A percentile compares a stretch with the other conserved stretches of the same genome.
Conservation (phyloP, 805 yeast species). For the Candida argentea region DNA sequence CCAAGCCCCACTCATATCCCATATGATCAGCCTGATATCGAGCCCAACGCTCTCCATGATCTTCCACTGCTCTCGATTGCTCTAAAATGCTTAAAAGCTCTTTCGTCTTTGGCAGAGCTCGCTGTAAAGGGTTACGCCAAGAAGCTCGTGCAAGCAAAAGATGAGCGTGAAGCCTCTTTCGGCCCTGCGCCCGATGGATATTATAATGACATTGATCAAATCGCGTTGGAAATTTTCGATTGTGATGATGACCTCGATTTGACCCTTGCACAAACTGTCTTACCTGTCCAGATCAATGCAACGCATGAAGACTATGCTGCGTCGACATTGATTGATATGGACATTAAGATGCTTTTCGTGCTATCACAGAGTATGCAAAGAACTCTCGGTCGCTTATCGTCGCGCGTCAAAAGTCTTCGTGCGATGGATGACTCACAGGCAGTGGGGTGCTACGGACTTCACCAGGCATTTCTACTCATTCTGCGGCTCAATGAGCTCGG, state of each 20-base stretch:
- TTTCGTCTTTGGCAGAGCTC: constrained; percentile 16
- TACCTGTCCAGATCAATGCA: constrained; percentile 6
- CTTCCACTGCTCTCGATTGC: constrained; percentile 18
- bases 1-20: constrained; percentile 29
- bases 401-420: constrained; percentile 6
- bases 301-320: constrained; percentile 11
- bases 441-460: constrained; percentile 37
- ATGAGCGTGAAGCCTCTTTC: constrained; percentile 9
- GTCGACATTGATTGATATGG: constrained; percentile 28
- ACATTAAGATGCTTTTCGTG: constrained; percentile 20
- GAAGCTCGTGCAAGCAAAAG: constrained; percentile 19
- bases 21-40: constrained; percentile 27
- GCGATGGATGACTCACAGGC: constrained; percentile 23
- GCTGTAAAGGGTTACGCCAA: constrained; percentile 30
- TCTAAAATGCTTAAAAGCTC: constrained; percentile 16
- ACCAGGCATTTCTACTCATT: constrained; percentile 35
- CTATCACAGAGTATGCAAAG: constrained; percentile 16
- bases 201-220: constrained; percentile 10
- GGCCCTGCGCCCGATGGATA: constrained; percentile 4
- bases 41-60: constrained; percentile 19
- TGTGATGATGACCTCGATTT: constrained; percentile 16
- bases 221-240: constrained; percentile 12
- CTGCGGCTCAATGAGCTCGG: constrained; percentile 42
- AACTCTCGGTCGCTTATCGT: constrained; percentile 17
- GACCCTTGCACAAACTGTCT: constrained; percentile 11